phyloP scores from a whole-genome alignment of 495 filamentous ascomycete genomes.

The Aspergillus campestris region DNA sequence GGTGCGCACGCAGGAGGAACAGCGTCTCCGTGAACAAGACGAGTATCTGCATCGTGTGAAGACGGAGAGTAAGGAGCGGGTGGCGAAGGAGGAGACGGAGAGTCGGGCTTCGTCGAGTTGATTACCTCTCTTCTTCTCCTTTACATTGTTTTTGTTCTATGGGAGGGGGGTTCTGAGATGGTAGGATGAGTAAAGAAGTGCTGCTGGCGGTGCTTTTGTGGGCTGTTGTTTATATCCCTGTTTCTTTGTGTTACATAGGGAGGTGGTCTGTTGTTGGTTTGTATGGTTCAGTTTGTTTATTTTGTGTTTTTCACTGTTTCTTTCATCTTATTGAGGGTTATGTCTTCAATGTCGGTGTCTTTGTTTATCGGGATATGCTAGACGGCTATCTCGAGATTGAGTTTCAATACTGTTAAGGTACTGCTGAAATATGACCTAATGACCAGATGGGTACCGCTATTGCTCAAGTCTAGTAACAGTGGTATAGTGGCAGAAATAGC shows the following conservation, averaged over 20 bases:
- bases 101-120: constrained; percentile 14
- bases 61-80: constrained; percentile 24
- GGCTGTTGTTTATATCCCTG: constrained; percentile 3
- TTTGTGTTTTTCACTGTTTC: not conserved
- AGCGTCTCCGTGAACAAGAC: too few relatives aligned
- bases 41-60: constrained; percentile 30
- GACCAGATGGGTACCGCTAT: too few relatives aligned
- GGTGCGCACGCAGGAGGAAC: constrained; percentile 16
- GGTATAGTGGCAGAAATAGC: too few relatives aligned
- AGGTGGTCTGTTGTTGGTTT: not conserved
- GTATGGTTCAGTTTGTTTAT: not conserved
- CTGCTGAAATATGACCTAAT: too few relatives aligned
- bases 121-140: not conserved
- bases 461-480: too few relatives aligned
- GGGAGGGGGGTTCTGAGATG: not conserved
- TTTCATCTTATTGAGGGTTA: not conserved
- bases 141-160: not conserved
- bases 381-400: too few relatives aligned
- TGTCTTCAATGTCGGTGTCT: too few relatives aligned
- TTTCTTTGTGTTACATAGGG: constrained; percentile 2
- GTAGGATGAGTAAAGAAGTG: constrained; percentile 6
- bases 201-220: constrained; percentile 17
- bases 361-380: too few relatives aligned
- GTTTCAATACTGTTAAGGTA: too few relatives aligned
- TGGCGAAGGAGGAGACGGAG: constrained; percentile 12